These are phyloP conservation scores for Skeletonema marinoi DNA, from an alignment of 108 stramenopile species.

Conservation along the genomic window DNA sequence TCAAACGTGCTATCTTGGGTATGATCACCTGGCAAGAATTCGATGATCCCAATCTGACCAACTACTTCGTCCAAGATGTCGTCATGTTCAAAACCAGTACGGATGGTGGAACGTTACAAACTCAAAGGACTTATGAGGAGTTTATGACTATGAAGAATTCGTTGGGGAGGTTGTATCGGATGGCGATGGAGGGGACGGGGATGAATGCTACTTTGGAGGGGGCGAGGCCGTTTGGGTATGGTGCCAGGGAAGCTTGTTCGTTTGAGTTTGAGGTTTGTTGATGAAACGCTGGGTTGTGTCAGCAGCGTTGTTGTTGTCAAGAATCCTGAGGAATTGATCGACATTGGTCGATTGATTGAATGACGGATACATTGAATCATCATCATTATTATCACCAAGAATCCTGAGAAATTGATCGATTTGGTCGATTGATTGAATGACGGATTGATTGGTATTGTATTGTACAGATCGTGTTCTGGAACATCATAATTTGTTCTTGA, in stretches of 20 bases:
- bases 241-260: not conserved
- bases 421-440: too few relatives aligned
- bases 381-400: too few relatives aligned
- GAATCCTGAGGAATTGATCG: too few relatives aligned
- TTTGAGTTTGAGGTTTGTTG: not conserved
- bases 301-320: too few relatives aligned
- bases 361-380: too few relatives aligned
- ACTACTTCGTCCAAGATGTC: not conserved
- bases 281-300: not conserved
- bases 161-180: not conserved
- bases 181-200: not conserved
- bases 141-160: not conserved
- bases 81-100: not conserved
- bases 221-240: not conserved
- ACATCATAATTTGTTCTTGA: too few relatives aligned
- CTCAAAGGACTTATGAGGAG: not conserved
- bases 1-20: not conserved
- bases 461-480: too few relatives aligned
- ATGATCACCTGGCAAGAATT: not conserved
- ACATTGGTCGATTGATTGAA: too few relatives aligned
- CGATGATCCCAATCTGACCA: not conserved
- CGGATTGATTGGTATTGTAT: too few relatives aligned
- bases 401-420: too few relatives aligned
- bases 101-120: not conserved
- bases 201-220: constrained; percentile 3